Percentiles rank a stretch among this genome's conserved stretches.
Conservation (phyloP, 495 filamentous ascomycete genomes). For the Aspergillus biplanus region DNA sequence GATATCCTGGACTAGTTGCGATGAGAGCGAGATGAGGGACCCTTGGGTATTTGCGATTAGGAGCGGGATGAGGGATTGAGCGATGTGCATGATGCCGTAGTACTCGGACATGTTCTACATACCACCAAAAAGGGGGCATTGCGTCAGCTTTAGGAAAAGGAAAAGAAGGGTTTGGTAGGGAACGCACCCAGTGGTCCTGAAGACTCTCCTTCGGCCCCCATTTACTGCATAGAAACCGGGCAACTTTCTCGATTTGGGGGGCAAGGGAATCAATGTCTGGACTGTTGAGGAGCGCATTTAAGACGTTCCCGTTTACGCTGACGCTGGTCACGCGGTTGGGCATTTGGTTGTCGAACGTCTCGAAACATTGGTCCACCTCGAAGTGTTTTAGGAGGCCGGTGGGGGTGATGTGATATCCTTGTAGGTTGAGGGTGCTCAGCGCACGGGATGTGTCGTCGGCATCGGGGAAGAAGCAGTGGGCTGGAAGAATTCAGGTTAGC, state of each 20-base stretch:
- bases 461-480: constrained; percentile 5
- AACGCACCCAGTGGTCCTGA: constrained; percentile 7
- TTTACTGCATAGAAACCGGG: constrained; percentile 8
- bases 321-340: constrained; percentile 11
- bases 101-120: constrained; percentile 14
- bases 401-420: constrained; percentile 9
- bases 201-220: background rate
- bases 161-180: too few species aligned
- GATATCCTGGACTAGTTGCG: background rate
- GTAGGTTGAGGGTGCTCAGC: constrained; percentile 5
- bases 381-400: background rate
- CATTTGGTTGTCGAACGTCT: constrained; percentile 11
- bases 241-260: constrained; percentile 6
- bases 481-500: background rate
- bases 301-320: constrained; percentile 16
- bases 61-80: constrained; percentile 9
- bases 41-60: background rate
- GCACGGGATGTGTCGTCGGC: constrained; percentile 13
- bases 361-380: constrained; percentile 10
- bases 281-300: constrained; percentile 9
- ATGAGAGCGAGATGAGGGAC: background rate
- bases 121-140: background rate
- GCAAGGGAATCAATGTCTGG: constrained; percentile 4
- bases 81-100: constrained; percentile 15
- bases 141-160: background rate